phyloP scores from a whole-genome alignment of 192 early-diverging fungal species.

The Fimicolochytrium jonesii region DNA sequence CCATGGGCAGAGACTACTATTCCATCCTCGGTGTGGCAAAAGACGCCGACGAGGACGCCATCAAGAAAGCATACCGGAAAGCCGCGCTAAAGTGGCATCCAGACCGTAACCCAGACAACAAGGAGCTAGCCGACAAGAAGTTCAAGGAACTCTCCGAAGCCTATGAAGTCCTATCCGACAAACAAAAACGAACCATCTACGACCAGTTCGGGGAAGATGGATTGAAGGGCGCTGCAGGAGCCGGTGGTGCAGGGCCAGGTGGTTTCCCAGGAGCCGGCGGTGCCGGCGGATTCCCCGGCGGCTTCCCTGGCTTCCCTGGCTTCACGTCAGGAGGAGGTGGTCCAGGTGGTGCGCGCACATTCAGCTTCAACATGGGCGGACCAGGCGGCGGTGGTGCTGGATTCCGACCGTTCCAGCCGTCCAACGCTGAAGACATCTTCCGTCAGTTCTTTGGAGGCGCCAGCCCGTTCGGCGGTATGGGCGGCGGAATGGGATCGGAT shows the following conservation, averaged over 20 bases:
- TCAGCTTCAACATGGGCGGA: slow-evolving; percentile 57
- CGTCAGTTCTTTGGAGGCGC: slow-evolving; percentile 74
- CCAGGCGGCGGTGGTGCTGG: slow-evolving; percentile 51
- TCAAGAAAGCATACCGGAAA: slow-evolving; percentile 59
- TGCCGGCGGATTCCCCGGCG: slow-evolving; percentile 54
- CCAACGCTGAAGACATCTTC: slow-evolving; percentile 89
- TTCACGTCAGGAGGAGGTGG: slow-evolving; percentile 22
- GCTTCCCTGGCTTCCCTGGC: slow-evolving; percentile 53
- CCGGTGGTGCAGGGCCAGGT: slow-evolving; percentile 53
- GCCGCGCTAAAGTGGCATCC: slow-evolving; percentile 79
- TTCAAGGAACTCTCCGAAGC: slow-evolving; percentile 67
- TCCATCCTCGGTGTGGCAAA: slow-evolving; percentile 39
- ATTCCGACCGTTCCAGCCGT: slow-evolving; percentile 68
- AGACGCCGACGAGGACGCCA: slow-evolving; percentile 38
- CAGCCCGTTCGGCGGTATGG: slow-evolving; percentile 40
- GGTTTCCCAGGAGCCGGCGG: slow-evolving; percentile 41
- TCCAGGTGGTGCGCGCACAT: slow-evolving; percentile 56
- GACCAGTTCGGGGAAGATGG: slow-evolving; percentile 57
- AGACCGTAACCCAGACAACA: slow-evolving; percentile 66
- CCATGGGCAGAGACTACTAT: slow-evolving; percentile 32
- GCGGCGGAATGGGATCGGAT: slow-evolving; percentile 41
- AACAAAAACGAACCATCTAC: slow-evolving; percentile 50
- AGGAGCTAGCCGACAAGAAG: slow-evolving; percentile 65
- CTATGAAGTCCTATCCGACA: slow-evolving; percentile 56
- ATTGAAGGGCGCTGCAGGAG: slow-evolving; percentile 38